phyloP scores from a whole-genome alignment of 352 stramenopile genomes.

The Globisporangium nagaii region DNA sequence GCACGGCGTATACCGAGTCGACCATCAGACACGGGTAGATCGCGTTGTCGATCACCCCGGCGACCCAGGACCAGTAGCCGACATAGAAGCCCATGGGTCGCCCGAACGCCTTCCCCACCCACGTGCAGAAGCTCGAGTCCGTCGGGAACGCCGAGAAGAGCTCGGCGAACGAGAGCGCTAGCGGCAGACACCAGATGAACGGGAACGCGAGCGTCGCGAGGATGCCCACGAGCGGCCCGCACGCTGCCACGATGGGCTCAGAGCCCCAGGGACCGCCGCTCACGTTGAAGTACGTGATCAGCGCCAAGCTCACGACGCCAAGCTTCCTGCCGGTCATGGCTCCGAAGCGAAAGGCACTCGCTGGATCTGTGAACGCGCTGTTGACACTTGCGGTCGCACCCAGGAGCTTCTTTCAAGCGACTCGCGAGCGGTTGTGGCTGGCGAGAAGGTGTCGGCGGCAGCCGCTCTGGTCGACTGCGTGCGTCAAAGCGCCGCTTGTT shows the following conservation, averaged over 20 bases:
- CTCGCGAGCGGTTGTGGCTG: too few species aligned
- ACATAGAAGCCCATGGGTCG: constrained; percentile 83
- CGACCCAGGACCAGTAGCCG: constrained; percentile 80
- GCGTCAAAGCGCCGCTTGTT: too few species aligned
- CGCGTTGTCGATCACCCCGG: constrained; percentile 78
- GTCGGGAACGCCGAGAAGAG: constrained; percentile 79
- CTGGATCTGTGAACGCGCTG: too few species aligned
- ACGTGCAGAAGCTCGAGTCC: constrained; percentile 76
- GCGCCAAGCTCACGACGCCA: constrained; percentile 55
- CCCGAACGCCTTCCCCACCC: constrained; percentile 74
- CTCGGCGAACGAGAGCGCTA: constrained; percentile 66
- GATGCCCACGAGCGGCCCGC: constrained; percentile 60
- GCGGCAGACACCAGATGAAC: constrained; percentile 62
- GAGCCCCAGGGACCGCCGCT: constrained; percentile 64
- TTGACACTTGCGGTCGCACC: too few species aligned
- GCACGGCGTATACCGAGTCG: constrained; percentile 25
- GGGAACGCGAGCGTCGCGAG: constrained; percentile 57
- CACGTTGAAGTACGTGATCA: constrained; percentile 83
- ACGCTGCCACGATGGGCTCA: constrained; percentile 54
- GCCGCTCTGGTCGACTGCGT: too few species aligned
- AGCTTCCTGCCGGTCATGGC: too few species aligned
- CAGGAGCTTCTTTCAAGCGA: too few species aligned
- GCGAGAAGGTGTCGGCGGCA: too few species aligned
- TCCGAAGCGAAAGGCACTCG: too few species aligned
- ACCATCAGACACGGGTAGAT: constrained; percentile 84